phyloP scores from a whole-genome alignment of 768 basidiomycete genomes.

The Leccinum arenicola region DNA sequence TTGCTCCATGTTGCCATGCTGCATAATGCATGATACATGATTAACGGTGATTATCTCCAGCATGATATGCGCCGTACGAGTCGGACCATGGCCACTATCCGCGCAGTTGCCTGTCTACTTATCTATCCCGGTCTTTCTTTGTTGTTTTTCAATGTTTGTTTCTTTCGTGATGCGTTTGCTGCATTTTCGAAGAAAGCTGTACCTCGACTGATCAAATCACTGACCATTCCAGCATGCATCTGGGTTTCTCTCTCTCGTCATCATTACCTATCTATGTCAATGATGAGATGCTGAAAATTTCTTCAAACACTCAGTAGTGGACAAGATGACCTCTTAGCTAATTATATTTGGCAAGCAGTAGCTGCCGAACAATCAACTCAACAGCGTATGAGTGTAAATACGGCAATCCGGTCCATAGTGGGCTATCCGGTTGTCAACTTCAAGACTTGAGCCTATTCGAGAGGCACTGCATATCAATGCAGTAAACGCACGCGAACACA shows the following conservation, averaged over 20 bases:
- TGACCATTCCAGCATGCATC: neutral
- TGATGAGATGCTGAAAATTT: neutral
- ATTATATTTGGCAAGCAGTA: neutral
- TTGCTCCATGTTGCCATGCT: neutral
- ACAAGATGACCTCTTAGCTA: neutral
- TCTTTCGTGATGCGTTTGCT: neutral
- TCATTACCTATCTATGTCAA: neutral
- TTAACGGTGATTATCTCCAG: conserved; percentile 27
- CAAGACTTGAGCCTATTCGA: neutral
- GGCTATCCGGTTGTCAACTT: neutral
- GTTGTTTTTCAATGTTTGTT: neutral
- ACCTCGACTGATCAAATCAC: neutral
- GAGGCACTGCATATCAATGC: neutral
- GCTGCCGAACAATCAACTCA: neutral
- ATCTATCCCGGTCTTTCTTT: neutral
- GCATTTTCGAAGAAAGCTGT: neutral
- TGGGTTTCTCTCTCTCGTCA: neutral
- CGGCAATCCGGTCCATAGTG: too few relatives aligned
- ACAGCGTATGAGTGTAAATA: neutral
- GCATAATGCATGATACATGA: conserved; percentile 9
- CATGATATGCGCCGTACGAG: conserved; percentile 2
- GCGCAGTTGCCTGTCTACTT: neutral
- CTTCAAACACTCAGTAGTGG: neutral
- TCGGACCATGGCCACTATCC: neutral
- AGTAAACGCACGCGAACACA: neutral